phyloP scores from a whole-genome alignment of 805 yeast genomes.

The Teunomyces kruisii region DNA sequence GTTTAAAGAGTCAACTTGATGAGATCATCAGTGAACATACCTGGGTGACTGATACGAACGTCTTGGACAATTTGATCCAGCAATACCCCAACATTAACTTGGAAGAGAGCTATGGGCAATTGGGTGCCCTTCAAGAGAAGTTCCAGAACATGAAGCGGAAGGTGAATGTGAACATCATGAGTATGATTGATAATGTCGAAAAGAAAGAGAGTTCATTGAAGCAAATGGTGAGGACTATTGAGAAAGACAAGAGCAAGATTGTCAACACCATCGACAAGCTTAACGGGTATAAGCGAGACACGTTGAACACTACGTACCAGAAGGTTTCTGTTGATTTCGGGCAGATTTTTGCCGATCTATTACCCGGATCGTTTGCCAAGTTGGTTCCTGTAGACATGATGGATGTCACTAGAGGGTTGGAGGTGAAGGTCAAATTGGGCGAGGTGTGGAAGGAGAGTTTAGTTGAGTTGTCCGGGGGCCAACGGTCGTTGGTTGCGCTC shows the following conservation, averaged over 20 bases:
- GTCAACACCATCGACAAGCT: slow-evolving; percentile 82
- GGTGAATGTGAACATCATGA: slow-evolving; percentile 84
- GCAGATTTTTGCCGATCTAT: slow-evolving; percentile 77
- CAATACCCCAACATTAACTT: slow-evolving; percentile 65
- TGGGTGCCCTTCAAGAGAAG: slow-evolving; percentile 54
- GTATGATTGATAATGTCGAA: slow-evolving; percentile 87
- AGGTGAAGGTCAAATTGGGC: slow-evolving; percentile 86
- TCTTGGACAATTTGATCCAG: slow-evolving; percentile 54
- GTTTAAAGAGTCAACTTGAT: slow-evolving; percentile 40
- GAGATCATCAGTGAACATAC: slow-evolving; percentile 53
- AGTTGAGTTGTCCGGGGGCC: slow-evolving; percentile 96
- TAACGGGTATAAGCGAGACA: slow-evolving; percentile 81
- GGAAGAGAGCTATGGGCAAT: slow-evolving; percentile 59
- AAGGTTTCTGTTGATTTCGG: slow-evolving; percentile 91
- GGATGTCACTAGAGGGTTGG: slow-evolving; percentile 87
- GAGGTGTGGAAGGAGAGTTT: slow-evolving; percentile 94
- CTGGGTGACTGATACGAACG: slow-evolving; percentile 71
- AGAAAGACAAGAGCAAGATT: slow-evolving; percentile 84
- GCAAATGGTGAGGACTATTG: slow-evolving; percentile 81
- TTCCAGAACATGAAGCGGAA: slow-evolving; percentile 72
- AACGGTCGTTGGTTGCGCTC: slow-evolving; percentile 88
- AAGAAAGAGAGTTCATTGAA: slow-evolving; percentile 77
- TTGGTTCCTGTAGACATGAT: slow-evolving; percentile 77
- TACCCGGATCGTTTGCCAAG: slow-evolving; percentile 89
- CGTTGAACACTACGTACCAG: slow-evolving; percentile 79